phyloP scores from a whole-genome alignment of 2,329 filamentous ascomycete species.

The Ophiostoma sp. region DNA sequence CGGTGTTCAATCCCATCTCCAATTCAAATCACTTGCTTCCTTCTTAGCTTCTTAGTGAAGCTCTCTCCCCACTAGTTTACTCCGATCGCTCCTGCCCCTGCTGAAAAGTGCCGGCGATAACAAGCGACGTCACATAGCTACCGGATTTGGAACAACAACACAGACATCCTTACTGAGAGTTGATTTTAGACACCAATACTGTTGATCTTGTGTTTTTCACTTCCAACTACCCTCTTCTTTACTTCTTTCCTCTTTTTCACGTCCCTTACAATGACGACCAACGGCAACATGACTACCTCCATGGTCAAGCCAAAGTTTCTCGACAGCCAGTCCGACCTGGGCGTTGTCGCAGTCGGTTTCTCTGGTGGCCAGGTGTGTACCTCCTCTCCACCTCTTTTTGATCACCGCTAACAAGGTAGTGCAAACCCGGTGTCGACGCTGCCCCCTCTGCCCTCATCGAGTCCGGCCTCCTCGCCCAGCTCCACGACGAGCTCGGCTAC shows the following conservation, averaged over 20 bases:
- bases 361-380: slow-evolving; percentile 82
- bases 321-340: slow-evolving; percentile 73
- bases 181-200: neutral
- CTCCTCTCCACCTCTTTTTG: neutral
- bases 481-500: slow-evolving; percentile 84
- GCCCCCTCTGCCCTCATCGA: slow-evolving; percentile 87
- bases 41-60: neutral
- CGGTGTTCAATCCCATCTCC: neutral
- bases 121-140: slow-evolving; percentile 1
- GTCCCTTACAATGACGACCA: neutral
- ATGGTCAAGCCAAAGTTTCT: slow-evolving; percentile 72
- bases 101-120: slow-evolving; percentile 8
- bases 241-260: neutral
- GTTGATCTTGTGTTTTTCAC: neutral
- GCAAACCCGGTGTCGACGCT: slow-evolving; percentile 88
- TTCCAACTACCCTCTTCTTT: neutral
- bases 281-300: slow-evolving; percentile 51
- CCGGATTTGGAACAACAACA: slow-evolving; percentile 5
- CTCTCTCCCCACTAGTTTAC: neutral
- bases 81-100: slow-evolving; percentile 5
- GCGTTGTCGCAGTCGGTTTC: slow-evolving; percentile 92
- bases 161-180: neutral
- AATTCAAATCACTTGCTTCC: neutral
- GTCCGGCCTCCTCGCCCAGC: slow-evolving; percentile 79
- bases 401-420: slow-evolving; percentile 49